These are phyloP conservation scores for Massarina eburnea DNA, from an alignment of 2,329 filamentous ascomycete genomes.

Conservation along the genomic window DNA sequence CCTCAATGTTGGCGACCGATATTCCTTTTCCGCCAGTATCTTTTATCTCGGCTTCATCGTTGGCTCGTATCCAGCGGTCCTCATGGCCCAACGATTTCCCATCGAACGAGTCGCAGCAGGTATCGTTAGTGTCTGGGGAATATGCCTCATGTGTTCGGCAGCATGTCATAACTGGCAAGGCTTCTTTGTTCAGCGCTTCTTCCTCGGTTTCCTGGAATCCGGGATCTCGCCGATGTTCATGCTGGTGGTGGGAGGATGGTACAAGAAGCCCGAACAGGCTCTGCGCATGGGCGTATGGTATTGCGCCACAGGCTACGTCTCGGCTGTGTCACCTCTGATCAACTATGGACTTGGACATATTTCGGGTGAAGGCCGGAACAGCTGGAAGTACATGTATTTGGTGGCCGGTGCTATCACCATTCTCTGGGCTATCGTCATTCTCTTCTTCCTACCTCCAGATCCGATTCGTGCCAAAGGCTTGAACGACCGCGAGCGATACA, in stretches of 20 bases:
- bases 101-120: constrained; percentile 50
- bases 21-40: constrained; percentile 47
- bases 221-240: constrained; percentile 58
- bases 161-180: constrained; percentile 54
- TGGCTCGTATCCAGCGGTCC: constrained; percentile 49
- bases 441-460: constrained; percentile 46
- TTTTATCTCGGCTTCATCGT: constrained; percentile 55
- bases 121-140: constrained; percentile 49
- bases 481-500: constrained; percentile 41
- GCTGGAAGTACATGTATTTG: constrained; percentile 37
- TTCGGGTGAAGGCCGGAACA: constrained; percentile 18
- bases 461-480: constrained; percentile 44
- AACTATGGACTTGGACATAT: constrained; percentile 38
- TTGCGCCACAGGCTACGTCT: constrained; percentile 51
- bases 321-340: constrained; percentile 27
- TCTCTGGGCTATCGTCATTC: constrained; percentile 31
- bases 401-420: constrained; percentile 32
- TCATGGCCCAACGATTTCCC: constrained; percentile 49
- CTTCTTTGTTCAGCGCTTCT: constrained; percentile 53
- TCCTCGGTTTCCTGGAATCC: constrained; percentile 58
- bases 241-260: constrained; percentile 59
- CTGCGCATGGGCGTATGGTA: constrained; percentile 66
- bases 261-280: constrained; percentile 61
- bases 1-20: constrained; percentile 44
- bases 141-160: constrained; percentile 50